Conservation (phyloP, 495 filamentous ascomycete genomes). For the Hypoxylon rickii region DNA sequence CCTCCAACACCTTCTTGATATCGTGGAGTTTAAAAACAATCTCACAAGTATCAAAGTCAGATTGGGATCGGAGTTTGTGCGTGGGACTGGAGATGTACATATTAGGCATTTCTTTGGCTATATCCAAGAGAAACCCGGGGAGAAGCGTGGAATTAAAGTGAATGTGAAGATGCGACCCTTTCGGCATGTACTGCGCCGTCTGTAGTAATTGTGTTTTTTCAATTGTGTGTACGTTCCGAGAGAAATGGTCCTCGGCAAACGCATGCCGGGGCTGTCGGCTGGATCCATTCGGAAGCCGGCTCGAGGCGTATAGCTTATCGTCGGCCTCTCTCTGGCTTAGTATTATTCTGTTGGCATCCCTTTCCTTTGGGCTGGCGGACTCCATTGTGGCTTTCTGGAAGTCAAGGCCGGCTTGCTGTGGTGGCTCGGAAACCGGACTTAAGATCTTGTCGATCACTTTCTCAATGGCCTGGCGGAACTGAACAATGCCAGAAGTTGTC, state of each 20-base stretch:
- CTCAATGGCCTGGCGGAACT: constrained; percentile 10
- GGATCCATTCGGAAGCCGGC: constrained; percentile 26
- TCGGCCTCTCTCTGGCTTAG: constrained; percentile 41
- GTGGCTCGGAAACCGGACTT: neutral
- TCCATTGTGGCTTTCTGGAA: constrained; percentile 32
- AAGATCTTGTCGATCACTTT: constrained; percentile 10
- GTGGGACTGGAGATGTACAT: constrained; percentile 59
- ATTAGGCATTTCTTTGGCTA: constrained; percentile 52
- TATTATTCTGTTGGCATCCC: constrained; percentile 41
- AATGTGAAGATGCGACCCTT: constrained; percentile 60
- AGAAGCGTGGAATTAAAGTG: constrained; percentile 62
- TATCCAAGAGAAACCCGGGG: constrained; percentile 52
- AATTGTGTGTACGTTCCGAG: constrained; percentile 51
- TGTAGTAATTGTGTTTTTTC: constrained; percentile 49
- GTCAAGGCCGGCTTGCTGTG: constrained; percentile 6
- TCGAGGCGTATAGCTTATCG: constrained; percentile 25
- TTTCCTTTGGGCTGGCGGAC: constrained; percentile 18
- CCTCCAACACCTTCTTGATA: constrained; percentile 19
- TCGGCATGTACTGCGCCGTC: constrained; percentile 52
- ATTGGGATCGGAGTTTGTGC: constrained; percentile 35
- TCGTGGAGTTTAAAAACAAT: constrained; percentile 56
- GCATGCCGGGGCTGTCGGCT: constrained; percentile 39
- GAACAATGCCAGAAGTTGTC: constrained; percentile 2
- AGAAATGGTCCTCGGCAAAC: constrained; percentile 52
- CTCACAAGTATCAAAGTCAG: constrained; percentile 47